Percentiles rank a stretch among this genome's conserved stretches.
Evolutionary conservation across 192 early-diverging fungal genomes (phyloP).

Genomic region (Rhizoclosmatium globosum): DNA sequence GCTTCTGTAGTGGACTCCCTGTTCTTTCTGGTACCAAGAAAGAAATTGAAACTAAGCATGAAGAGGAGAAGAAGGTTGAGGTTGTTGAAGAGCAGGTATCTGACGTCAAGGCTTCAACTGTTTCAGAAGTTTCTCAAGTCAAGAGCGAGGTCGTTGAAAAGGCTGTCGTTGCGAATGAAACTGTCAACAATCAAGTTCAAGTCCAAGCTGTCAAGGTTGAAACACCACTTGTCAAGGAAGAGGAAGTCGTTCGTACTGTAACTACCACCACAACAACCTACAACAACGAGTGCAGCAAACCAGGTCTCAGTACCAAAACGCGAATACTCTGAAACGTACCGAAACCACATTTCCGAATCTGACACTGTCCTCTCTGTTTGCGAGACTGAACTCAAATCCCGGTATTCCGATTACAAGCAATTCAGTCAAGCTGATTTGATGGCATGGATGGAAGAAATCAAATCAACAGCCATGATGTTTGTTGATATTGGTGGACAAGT

Average conservation of each 20-base stretch:
- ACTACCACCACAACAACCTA: not conserved
- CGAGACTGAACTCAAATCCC: constrained; percentile 17
- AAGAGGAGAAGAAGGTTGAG: too few species aligned
- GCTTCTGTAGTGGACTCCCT: not conserved
- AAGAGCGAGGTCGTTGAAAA: not conserved
- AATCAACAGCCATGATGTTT: constrained; percentile 19
- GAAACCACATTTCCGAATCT: constrained; percentile 12
- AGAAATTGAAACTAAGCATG: too few species aligned
- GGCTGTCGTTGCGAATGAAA: not conserved
- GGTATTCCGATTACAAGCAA: not conserved
- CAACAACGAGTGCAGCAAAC: not conserved
- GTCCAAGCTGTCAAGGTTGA: not conserved
- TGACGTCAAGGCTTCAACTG: not conserved
- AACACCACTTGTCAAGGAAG: not conserved
- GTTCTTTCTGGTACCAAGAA: not conserved
- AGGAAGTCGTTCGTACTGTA: not conserved
- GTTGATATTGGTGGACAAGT: constrained; percentile 22
- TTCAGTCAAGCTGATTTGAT: constrained; percentile 16
- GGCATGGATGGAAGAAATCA: constrained; percentile 35
- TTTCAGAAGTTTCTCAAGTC: not conserved
- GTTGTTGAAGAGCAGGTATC: not conserved
- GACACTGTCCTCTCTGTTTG: constrained; percentile 16
- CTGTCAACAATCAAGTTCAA: not conserved
- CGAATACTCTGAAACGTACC: constrained; percentile 17
- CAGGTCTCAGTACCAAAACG: not conserved